Evolutionary conservation across 495 filamentous ascomycete species (phyloP).

Genomic region (Aspergillus saccharolyticus): DNA sequence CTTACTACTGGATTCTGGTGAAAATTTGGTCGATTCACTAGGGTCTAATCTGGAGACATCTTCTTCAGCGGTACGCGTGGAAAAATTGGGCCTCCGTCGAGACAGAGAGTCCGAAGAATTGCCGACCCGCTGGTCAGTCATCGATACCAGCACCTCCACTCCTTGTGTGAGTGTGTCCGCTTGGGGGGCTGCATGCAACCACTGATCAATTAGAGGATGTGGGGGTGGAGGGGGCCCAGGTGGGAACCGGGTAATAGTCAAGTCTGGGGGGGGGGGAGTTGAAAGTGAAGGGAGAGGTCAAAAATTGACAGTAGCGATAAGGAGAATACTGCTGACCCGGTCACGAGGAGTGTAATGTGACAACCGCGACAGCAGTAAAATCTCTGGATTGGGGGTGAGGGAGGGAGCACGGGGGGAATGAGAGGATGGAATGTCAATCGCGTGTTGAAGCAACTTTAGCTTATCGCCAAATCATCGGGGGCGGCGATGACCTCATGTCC

Average conservation of each 20-base stretch:
- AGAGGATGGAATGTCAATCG: background rate
- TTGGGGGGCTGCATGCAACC: slow-evolving; percentile 5
- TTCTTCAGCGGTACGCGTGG: slow-evolving; percentile 50
- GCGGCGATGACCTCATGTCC: slow-evolving; percentile 12
- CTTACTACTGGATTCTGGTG: slow-evolving; percentile 20
- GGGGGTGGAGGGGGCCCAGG: too few species aligned
- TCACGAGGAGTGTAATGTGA: background rate
- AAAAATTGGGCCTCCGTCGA: slow-evolving; percentile 47
- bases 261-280: background rate
- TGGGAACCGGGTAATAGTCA: too few species aligned
- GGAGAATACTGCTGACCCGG: background rate
- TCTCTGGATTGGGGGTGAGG: too few species aligned
- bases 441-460: background rate
- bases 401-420: background rate
- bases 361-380: background rate
- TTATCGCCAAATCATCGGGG: background rate
- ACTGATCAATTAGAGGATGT: background rate
- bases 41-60: slow-evolving; percentile 48
- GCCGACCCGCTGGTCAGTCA: slow-evolving; percentile 22
- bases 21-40: slow-evolving; percentile 24
- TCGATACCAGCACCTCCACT: slow-evolving; percentile 10
- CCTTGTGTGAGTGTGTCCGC: slow-evolving; percentile 1
- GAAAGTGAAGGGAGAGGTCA: too few species aligned
- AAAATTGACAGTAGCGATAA: background rate
- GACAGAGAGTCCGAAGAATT: slow-evolving; percentile 29